Evolutionary conservation across 495 filamentous ascomycete genomes (phyloP), one percentile per base, ranked within the genome.

Genomic region (Penicillium soppii): DNA sequence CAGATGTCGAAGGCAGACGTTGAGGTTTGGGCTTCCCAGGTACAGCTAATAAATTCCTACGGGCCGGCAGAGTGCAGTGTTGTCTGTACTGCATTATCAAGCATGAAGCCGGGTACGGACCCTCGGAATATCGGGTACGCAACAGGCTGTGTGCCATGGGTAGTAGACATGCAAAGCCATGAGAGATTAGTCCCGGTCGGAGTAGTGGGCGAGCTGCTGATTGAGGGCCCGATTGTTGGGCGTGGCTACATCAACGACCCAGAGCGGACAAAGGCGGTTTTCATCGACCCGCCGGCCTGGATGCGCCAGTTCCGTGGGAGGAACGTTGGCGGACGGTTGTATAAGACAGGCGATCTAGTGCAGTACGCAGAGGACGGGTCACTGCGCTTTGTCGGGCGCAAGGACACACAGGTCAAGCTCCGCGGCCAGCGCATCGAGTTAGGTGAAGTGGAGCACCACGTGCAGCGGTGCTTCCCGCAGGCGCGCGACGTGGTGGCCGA

Each of bases 341-440:
- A 78, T 51, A 63, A 67, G 13, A 81, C 78, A 12, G 79, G 79
- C 10, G 79, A 82, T 56, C 54, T 78, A 8, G 77, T 72, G 16
- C 67, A 63, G 15, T 65, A 70, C 42, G 20, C 68, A 7, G 47
- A 47, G 10, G 64, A 73, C 39, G 76, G 70, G 0, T 64, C 61
- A 8, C 54, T 82, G 5, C 53, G 65, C 21, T 69, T 79, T 43
- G 23, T 69, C 5, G 67, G 67, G 21, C 63, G 67, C n/a, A 56
- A 47, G 2, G 67, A 69, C 53, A 58, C 59, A 17, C 57, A 67
- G n/a, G 50, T 71, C 33, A 71, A 71, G 38, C 25, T 71, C 12
- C 63, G 63, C 16, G 67, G 67, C 2, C 65, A 68, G 43, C 60
- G 67, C 1, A 23, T 71, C 5, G 67, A 71, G 37, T 44, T 71